These are phyloP conservation scores for Zygosaccharomyces pseudobailii DNA, from an alignment of 1,139 yeast genomes.

Conservation along the genomic window DNA sequence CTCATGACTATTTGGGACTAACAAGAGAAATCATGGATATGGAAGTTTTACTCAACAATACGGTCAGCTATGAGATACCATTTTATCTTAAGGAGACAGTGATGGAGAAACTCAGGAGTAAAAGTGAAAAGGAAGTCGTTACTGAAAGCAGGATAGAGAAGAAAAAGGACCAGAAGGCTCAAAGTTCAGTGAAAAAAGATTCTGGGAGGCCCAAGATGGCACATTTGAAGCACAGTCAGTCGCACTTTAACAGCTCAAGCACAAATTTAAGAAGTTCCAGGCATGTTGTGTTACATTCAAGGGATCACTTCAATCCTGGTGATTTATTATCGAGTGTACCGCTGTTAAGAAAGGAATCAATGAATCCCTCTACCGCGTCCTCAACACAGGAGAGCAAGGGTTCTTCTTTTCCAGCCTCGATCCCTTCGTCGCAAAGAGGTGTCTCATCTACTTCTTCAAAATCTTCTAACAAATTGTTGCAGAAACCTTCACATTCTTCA, in stretches of 20 bases:
- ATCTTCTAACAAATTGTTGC: constrained; percentile 3
- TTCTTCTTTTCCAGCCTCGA: constrained; percentile 6
- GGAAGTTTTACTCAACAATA: constrained; percentile 60
- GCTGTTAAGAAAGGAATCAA: constrained; percentile 47
- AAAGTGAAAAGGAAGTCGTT: constrained; percentile 1
- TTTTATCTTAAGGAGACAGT: constrained; percentile 53
- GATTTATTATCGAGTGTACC: constrained; percentile 82
- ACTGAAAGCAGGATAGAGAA: not conserved
- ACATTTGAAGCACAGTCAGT: constrained; percentile 5
- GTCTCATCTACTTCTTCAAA: constrained; percentile 4
- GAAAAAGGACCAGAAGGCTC: not conserved
- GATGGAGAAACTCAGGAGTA: constrained; percentile 39
- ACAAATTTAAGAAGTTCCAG: constrained; percentile 40
- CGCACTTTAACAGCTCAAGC: constrained; percentile 4
- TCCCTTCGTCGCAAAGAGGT: constrained; percentile 6
- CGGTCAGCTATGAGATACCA: constrained; percentile 52
- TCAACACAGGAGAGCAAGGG: constrained; percentile 3
- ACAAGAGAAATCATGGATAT: constrained; percentile 78
- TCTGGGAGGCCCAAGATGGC: constrained; percentile 9
- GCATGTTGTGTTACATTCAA: constrained; percentile 60
- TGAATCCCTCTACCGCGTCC: constrained; percentile 8
- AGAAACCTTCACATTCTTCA: constrained; percentile 7
- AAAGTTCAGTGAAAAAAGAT: not conserved
- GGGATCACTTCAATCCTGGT: constrained; percentile 68
- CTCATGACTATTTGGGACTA: constrained; percentile 79